Conservation (phyloP, 495 filamentous ascomycete species). For the Bombardia bombarda region DNA sequence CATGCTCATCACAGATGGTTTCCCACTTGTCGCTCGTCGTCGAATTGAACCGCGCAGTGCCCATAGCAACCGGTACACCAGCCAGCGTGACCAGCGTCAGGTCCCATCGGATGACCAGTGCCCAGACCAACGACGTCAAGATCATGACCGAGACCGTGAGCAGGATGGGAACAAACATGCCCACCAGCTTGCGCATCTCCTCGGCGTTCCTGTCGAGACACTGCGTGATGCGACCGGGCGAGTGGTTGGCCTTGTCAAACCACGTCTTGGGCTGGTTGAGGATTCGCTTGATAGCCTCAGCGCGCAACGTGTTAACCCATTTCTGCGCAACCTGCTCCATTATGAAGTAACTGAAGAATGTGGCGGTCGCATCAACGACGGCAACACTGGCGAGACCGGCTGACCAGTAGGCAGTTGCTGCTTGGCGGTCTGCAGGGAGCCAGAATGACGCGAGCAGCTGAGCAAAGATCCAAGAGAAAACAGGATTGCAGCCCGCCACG, state of each 20-base stretch:
- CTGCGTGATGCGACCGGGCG: conserved; percentile 51
- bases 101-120: conserved; percentile 68
- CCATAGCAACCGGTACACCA: conserved; percentile 60
- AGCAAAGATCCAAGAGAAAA: conserved; percentile 72
- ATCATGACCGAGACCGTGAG: conserved; percentile 60
- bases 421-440: conserved; percentile 30
- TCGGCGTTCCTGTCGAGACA: conserved; percentile 79
- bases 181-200: conserved; percentile 75
- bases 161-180: conserved; percentile 64
- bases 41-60: conserved; percentile 53
- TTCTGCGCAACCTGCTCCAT: conserved; percentile 64
- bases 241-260: conserved; percentile 70
- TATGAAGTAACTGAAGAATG: conserved; percentile 59
- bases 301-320: conserved; percentile 71
- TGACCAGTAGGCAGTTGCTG: conserved; percentile 56
- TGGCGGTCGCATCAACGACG: conserved; percentile 52
- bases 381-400: conserved; percentile 62
- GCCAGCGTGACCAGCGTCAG: conserved; percentile 70
- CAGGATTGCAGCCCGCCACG: conserved; percentile 62
- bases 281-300: conserved; percentile 59
- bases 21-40: conserved; percentile 64
- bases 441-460: conserved; percentile 67
- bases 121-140: conserved; percentile 61
- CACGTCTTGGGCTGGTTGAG: conserved; percentile 75
- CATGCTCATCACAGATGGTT: conserved; percentile 51